Evolutionary conservation across 352 stramenopile species (phyloP).

Genomic region (Globisporangium rhizosaccharum): DNA sequence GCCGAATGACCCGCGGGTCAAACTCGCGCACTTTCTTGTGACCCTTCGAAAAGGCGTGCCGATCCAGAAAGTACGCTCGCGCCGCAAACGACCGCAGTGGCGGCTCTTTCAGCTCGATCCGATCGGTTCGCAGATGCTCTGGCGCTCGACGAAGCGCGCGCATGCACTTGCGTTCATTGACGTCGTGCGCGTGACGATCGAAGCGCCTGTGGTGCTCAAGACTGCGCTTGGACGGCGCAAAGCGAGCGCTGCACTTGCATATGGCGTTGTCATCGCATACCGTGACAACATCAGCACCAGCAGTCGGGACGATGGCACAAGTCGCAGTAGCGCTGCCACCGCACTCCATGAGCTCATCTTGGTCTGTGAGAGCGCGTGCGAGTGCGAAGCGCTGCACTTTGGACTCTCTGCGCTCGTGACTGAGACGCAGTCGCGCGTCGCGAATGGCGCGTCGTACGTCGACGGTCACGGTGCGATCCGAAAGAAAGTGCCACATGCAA

Average conservation of each 20-base stretch:
- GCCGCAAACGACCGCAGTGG: no score
- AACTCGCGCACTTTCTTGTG: no score
- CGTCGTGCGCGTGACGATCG: conserved; percentile 28
- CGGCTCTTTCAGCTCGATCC: no score
- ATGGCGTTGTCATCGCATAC: no score
- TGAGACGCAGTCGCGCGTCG: conserved; percentile 33
- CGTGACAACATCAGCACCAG: no score
- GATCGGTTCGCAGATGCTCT: no score
- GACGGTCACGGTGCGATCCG: conserved; percentile 60
- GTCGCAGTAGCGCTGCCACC: no score
- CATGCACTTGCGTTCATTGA: conserved; percentile 26
- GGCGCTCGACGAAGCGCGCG: no score
- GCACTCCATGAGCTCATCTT: conserved; percentile 27
- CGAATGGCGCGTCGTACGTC: conserved; percentile 46
- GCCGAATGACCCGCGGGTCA: no score
- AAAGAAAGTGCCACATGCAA: conserved; percentile 41
- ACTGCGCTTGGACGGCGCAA: conserved; percentile 19
- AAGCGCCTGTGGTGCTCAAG: conserved; percentile 42
- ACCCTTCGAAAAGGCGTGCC: no score
- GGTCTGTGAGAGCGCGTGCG: conserved; percentile 52
- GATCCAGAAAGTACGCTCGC: no score
- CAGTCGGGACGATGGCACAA: no score
- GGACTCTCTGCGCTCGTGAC: conserved; percentile 41
- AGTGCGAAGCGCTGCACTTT: conserved; percentile 52
- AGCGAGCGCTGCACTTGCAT: conserved; percentile 5